phyloP scores from a whole-genome alignment of 2,329 filamentous ascomycete genomes.

The Botrytis porri region DNA sequence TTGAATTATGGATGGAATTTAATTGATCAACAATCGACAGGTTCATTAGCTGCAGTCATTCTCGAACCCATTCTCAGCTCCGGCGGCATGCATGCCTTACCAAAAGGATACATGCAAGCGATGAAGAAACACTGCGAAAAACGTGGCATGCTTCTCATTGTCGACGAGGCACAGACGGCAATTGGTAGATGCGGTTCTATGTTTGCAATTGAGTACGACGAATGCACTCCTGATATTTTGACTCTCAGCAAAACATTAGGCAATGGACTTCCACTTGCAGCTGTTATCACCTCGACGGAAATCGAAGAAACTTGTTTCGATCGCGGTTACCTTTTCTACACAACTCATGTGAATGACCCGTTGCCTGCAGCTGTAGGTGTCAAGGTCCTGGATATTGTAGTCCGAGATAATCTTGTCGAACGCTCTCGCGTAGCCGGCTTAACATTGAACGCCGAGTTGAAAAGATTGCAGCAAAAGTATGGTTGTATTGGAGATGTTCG shows the following conservation, averaged over 20 bases:
- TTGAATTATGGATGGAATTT: slow-evolving; percentile 60
- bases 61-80: slow-evolving; percentile 48
- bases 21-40: slow-evolving; percentile 57
- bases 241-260: slow-evolving; percentile 60
- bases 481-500: slow-evolving; percentile 61
- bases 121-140: slow-evolving; percentile 53
- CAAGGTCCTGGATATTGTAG: slow-evolving; percentile 60
- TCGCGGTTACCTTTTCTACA: slow-evolving; percentile 54
- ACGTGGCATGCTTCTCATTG: slow-evolving; percentile 55
- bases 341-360: slow-evolving; percentile 62
- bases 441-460: slow-evolving; percentile 49
- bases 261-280: slow-evolving; percentile 56
- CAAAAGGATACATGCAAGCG: slow-evolving; percentile 55
- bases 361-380: slow-evolving; percentile 57
- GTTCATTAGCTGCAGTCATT: slow-evolving; percentile 61
- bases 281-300: slow-evolving; percentile 53
- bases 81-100: slow-evolving; percentile 59
- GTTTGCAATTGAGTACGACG: slow-evolving; percentile 57
- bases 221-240: slow-evolving; percentile 56
- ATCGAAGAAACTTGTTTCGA: slow-evolving; percentile 51
- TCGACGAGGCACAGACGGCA: slow-evolving; percentile 60
- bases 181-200: slow-evolving; percentile 55
- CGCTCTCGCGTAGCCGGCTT: slow-evolving; percentile 47
- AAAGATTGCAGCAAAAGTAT: slow-evolving; percentile 49
- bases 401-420: slow-evolving; percentile 50